A percentile compares a stretch with the other conserved stretches of the same genome.
phyloP scores from a whole-genome alignment of 768 basidiomycete species.

The Phaffia tasmanica region DNA sequence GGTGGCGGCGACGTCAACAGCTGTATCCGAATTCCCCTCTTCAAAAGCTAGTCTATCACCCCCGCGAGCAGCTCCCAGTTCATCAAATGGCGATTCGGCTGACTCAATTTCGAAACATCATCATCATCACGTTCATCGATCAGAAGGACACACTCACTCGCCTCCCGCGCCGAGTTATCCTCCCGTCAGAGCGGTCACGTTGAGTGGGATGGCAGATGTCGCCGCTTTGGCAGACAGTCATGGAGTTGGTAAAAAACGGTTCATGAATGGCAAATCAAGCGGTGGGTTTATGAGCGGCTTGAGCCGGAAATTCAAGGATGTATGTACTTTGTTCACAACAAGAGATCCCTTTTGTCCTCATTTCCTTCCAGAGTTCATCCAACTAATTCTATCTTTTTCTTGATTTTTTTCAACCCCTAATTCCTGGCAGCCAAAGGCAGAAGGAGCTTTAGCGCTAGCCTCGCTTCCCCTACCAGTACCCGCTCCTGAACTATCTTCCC shows the following conservation, averaged over 20 bases:
- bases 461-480: not conserved
- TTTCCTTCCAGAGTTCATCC: not conserved
- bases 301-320: not conserved
- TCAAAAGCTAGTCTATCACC: no score
- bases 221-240: not conserved
- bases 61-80: no score
- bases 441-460: conserved; percentile 5
- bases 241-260: not conserved
- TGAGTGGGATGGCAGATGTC: conserved; percentile 9
- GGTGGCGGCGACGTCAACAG: no score
- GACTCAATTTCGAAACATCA: no score
- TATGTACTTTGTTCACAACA: not conserved
- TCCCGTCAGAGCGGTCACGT: conserved; percentile 18
- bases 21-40: no score
- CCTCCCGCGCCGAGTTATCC: conserved; percentile 16
- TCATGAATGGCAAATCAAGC: conserved; percentile 8
- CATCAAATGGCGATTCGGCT: no score
- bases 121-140: conserved; percentile 6
- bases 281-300: not conserved
- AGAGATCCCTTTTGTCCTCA: not conserved
- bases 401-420: not conserved
- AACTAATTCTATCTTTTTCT: not conserved
- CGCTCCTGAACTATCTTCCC: conserved; percentile 10
- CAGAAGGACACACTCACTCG: conserved; percentile 8
- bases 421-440: conserved; percentile 3